Conservation (phyloP, 2,329 filamentous ascomycete genomes). For the Aspergillus sp. region DNA sequence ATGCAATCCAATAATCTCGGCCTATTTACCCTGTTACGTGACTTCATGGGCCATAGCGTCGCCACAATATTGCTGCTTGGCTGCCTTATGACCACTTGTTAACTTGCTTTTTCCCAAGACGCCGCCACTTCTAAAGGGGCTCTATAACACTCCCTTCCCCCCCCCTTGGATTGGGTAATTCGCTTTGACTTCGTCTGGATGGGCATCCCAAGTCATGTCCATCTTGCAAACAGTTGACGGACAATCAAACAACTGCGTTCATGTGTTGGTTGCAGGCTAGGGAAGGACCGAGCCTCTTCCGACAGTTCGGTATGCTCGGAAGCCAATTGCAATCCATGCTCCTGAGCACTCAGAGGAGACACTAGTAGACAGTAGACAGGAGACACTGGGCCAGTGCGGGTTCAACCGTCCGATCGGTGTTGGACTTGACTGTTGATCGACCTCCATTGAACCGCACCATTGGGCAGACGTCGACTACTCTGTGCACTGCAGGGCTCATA, state of each 20-base stretch:
- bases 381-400: no score
- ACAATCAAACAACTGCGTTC: background rate
- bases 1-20: conserved; percentile 7
- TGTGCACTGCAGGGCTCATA: background rate
- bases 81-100: background rate
- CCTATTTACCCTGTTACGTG: conserved; percentile 1
- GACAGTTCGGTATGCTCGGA: background rate
- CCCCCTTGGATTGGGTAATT: background rate
- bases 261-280: background rate
- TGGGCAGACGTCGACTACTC: no score
- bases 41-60: conserved; percentile 1
- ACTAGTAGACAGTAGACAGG: no score
- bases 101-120: background rate
- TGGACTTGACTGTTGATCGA: no score
- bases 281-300: background rate
- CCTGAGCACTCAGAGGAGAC: no score
- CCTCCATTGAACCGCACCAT: no score
- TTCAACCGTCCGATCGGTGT: no score
- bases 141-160: background rate
- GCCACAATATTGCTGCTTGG: conserved; percentile 8
- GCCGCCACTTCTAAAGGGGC: background rate
- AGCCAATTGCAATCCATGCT: no score
- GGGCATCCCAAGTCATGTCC: background rate
- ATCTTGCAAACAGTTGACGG: background rate
- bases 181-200: background rate